phyloP scores from a whole-genome alignment of 2,329 filamentous ascomycete species.

The Cryphonectria naterciae region DNA sequence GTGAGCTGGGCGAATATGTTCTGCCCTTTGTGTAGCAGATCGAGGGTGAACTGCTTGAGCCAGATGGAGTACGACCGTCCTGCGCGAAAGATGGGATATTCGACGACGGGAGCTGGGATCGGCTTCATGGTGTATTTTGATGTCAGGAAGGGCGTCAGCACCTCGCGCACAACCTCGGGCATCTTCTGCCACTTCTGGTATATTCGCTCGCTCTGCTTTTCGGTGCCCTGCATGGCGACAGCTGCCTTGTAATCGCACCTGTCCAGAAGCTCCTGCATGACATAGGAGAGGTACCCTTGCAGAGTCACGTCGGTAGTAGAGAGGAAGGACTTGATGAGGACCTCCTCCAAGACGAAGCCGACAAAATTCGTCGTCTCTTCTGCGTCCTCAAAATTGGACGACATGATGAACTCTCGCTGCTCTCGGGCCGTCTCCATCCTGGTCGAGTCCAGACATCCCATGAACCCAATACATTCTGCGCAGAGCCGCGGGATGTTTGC shows the following conservation, averaged over 20 bases:
- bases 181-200: slow-evolving; percentile 78
- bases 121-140: slow-evolving; percentile 79
- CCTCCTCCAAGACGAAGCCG: slow-evolving; percentile 81
- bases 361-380: slow-evolving; percentile 86
- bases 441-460: slow-evolving; percentile 92
- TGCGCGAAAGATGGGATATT: slow-evolving; percentile 79
- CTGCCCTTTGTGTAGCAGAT: slow-evolving; percentile 79
- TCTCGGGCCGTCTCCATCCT: slow-evolving; percentile 79
- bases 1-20: slow-evolving; percentile 75
- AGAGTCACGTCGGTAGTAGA: slow-evolving; percentile 85
- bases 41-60: slow-evolving; percentile 79
- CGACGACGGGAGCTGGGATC: slow-evolving; percentile 57
- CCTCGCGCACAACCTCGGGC: slow-evolving; percentile 76
- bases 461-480: slow-evolving; percentile 80
- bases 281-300: slow-evolving; percentile 90
- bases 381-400: slow-evolving; percentile 80
- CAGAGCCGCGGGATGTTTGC: slow-evolving; percentile 72
- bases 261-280: slow-evolving; percentile 88
- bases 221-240: slow-evolving; percentile 45
- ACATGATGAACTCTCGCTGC: slow-evolving; percentile 80
- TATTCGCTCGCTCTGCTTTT: slow-evolving; percentile 57
- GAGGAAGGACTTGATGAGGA: slow-evolving; percentile 88
- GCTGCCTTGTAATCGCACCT: slow-evolving; percentile 73
- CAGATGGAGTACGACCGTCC: slow-evolving; percentile 75
- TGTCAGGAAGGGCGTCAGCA: slow-evolving; percentile 83